Evolutionary conservation across 1,284 basidiomycete species (phyloP).

Genomic region (Butyriboletus regius): DNA sequence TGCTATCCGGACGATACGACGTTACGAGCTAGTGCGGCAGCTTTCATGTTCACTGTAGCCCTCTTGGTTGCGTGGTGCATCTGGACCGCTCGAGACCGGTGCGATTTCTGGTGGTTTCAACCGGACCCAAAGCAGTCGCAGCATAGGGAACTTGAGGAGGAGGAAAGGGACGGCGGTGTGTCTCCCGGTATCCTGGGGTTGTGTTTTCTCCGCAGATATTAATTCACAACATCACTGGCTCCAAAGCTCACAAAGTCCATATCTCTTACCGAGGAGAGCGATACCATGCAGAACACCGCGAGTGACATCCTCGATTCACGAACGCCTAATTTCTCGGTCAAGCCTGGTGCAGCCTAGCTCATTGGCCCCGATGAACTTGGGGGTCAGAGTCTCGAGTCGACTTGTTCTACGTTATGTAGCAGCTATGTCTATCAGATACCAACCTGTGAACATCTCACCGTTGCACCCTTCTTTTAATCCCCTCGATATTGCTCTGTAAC

Average conservation of each 20-base stretch:
- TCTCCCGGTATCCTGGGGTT: not conserved
- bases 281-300: not conserved
- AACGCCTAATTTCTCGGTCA: not conserved
- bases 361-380: not conserved
- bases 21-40: conserved; percentile 6
- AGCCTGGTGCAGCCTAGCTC: not conserved
- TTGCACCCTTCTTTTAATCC: not conserved
- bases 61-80: conserved; percentile 21
- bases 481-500: not conserved
- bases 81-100: conserved; percentile 19
- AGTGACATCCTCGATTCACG: not conserved
- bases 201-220: not conserved
- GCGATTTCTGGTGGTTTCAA: conserved; percentile 25
- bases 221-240: not conserved
- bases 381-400: not conserved
- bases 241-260: not conserved
- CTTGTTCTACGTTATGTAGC: not conserved
- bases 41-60: conserved; percentile 1
- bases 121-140: conserved; percentile 11
- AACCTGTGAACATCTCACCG: not conserved
- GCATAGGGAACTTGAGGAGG: not conserved
- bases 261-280: not conserved
- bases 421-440: not conserved
- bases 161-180: not conserved
- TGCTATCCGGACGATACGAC: conserved; percentile 1